Percentiles rank a stretch among this genome's conserved stretches.
Evolutionary conservation across 179 eudicot genomes (phyloP).

Genomic region (Nepenthes alata): DNA sequence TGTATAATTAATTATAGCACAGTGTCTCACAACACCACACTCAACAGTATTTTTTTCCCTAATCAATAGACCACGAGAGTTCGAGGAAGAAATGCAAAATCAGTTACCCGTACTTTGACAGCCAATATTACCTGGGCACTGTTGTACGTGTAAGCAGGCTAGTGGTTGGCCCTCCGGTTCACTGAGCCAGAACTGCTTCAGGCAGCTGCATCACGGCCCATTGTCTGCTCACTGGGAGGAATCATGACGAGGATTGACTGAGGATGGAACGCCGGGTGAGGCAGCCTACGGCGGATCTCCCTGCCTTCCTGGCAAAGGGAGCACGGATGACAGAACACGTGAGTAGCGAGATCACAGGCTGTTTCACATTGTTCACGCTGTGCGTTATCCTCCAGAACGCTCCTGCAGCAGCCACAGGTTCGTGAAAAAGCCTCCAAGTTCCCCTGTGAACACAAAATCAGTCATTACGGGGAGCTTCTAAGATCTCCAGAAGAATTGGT

Average conservation of each 20-base stretch:
- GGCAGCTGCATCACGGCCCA: constrained; percentile 38
- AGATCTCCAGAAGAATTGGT: background rate
- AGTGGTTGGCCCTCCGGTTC: too few species aligned
- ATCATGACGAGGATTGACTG: constrained; percentile 52
- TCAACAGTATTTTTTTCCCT: too few species aligned
- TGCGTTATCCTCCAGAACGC: constrained; percentile 47
- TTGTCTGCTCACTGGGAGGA: constrained; percentile 59
- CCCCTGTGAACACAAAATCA: constrained; percentile 32
- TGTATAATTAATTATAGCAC: too few species aligned
- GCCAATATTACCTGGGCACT: too few species aligned
- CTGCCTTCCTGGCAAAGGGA: constrained; percentile 94
- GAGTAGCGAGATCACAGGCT: constrained; percentile 65
- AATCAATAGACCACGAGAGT: too few species aligned
- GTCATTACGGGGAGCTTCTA: background rate
- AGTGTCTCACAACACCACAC: too few species aligned
- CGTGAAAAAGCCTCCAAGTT: constrained; percentile 48
- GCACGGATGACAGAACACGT: constrained; percentile 68
- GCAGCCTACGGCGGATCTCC: constrained; percentile 76
- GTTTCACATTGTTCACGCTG: constrained; percentile 67
- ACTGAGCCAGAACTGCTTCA: too few species aligned
- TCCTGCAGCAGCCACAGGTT: constrained; percentile 53
- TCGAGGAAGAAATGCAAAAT: too few species aligned
- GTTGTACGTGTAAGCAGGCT: too few species aligned
- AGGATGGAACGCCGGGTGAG: constrained; percentile 65
- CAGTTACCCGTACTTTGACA: too few species aligned